phyloP scores from a whole-genome alignment of 345 rosid species.

The Citrus trifoliata region DNA sequence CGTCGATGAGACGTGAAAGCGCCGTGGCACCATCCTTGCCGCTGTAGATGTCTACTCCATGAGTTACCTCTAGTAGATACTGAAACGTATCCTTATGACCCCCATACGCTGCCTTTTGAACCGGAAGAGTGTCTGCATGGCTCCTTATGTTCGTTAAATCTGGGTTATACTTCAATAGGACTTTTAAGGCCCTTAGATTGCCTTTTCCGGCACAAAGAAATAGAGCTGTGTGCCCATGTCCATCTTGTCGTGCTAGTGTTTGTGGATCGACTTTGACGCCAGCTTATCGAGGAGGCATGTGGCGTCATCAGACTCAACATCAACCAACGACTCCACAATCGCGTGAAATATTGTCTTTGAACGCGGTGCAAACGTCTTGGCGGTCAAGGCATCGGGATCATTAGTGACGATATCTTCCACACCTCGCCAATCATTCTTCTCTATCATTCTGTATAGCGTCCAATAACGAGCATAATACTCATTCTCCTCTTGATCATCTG shows the following conservation, averaged over 20 bases:
- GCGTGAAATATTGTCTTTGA: background rate
- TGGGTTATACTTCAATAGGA: background rate
- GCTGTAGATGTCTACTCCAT: too few species aligned
- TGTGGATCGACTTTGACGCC: background rate
- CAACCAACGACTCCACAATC: too few species aligned
- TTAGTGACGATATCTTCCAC: background rate
- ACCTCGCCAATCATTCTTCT: background rate
- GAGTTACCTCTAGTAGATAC: background rate
- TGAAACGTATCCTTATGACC: background rate
- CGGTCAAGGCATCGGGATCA: background rate
- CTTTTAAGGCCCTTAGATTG: background rate
- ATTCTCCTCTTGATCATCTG: too few species aligned
- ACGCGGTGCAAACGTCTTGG: background rate
- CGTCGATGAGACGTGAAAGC: background rate
- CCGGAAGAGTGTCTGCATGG: background rate
- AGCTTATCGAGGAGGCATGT: background rate
- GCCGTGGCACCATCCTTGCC: accelerated
- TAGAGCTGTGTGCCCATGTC: accelerated
- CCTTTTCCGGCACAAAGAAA: accelerated
- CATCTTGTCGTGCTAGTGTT: background rate
- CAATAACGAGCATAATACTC: too few species aligned
- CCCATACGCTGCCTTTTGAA: accelerated
- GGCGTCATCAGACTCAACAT: background rate
- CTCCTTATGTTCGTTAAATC: background rate
- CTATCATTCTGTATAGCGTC: background rate